These are phyloP conservation scores for Trypanosomatidae sp. DNA, from an alignment of 208 protist genomes.

Conservation along the genomic window DNA sequence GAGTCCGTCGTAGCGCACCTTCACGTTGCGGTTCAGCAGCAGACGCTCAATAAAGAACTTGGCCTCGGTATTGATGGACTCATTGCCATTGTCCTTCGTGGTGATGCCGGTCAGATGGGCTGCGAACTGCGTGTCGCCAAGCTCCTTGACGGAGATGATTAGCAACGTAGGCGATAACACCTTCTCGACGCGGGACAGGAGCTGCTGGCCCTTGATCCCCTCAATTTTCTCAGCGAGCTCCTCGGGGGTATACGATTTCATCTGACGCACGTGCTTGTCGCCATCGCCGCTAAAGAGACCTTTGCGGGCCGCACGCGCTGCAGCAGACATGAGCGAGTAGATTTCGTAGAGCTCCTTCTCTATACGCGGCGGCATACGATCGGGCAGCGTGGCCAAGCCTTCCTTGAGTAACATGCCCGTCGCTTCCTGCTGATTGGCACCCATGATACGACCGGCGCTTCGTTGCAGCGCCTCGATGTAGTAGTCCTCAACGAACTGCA, in stretches of 20 bases:
- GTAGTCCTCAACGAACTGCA: constrained; percentile 87
- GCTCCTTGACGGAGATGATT: constrained; percentile 46
- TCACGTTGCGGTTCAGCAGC: constrained; percentile 85
- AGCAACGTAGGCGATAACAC: constrained; percentile 61
- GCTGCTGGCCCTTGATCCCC: constrained; percentile 48
- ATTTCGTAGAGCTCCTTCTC: constrained; percentile 68
- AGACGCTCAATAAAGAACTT: constrained; percentile 79
- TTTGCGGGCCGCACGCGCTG: constrained; percentile 52
- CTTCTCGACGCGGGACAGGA: constrained; percentile 78
- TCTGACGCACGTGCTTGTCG: constrained; percentile 53
- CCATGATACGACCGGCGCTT: constrained; percentile 60
- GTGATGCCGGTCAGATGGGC: constrained; percentile 82
- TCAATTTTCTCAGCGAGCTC: constrained; percentile 44
- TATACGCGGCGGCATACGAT: constrained; percentile 55
- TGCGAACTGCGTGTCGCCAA: constrained; percentile 63
- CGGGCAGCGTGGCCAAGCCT: constrained; percentile 69
- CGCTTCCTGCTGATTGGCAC: constrained; percentile 52
- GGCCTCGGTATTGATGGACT: constrained; percentile 37
- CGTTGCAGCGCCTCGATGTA: constrained; percentile 81
- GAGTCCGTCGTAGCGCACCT: constrained; percentile 70
- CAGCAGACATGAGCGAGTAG: constrained; percentile 51
- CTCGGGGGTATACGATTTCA: constrained; percentile 48
- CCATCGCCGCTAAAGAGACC: constrained; percentile 73
- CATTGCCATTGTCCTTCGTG: constrained; percentile 54
- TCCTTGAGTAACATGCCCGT: constrained; percentile 67